Percentiles rank a stretch among this genome's conserved stretches.
Conservation (phyloP, 2,329 filamentous ascomycete genomes). For the Botrytis sinoallii region DNA sequence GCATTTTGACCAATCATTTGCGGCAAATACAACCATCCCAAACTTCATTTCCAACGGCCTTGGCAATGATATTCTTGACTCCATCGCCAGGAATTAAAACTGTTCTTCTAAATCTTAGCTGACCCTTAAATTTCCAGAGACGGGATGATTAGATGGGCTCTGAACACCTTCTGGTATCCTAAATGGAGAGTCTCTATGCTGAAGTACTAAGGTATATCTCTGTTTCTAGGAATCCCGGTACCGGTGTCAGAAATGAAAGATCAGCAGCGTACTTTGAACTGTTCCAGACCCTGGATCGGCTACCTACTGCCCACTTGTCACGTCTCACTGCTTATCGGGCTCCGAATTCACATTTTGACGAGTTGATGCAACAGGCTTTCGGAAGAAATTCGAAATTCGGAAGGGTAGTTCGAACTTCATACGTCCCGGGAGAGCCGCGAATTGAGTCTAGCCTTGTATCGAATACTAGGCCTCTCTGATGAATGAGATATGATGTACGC, state of each 20-base stretch:
- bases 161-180: neutral
- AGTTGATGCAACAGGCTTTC: neutral
- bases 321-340: neutral
- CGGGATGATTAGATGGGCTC: neutral
- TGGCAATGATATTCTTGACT: neutral
- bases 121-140: neutral
- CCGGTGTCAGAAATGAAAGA: neutral
- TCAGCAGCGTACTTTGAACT: neutral
- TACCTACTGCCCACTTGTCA: neutral
- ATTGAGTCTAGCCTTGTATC: neutral
- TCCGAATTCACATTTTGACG: neutral
- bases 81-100: neutral
- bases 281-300: neutral
- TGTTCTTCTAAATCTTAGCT: neutral
- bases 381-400: neutral
- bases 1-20: conserved; percentile 1
- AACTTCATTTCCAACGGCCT: conserved; percentile 1
- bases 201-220: neutral
- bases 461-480: too few relatives aligned
- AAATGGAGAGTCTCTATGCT: neutral
- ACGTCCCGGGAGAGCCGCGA: too few relatives aligned
- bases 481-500: neutral
- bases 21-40: neutral
- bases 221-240: neutral
- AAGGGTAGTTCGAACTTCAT: neutral